A percentile compares a stretch with the other conserved stretches of the same genome.
Conservation (phyloP, 2,329 filamentous ascomycete species). For the Colletotrichum somersetense region DNA sequence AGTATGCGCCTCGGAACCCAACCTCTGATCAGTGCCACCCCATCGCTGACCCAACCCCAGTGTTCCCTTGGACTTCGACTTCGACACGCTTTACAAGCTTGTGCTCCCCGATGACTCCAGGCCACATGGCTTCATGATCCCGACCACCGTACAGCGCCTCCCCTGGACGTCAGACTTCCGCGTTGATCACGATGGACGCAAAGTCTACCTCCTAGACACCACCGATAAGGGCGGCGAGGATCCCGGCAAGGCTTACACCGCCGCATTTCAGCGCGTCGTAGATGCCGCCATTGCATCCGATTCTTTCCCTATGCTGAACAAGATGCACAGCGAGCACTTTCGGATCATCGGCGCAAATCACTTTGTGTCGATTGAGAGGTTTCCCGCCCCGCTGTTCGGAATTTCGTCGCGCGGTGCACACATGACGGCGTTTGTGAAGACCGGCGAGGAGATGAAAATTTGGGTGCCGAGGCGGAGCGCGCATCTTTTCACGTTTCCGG, state of each 20-base stretch:
- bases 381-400: conserved; percentile 74
- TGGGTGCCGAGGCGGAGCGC: conserved; percentile 79
- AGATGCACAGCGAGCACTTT: conserved; percentile 58
- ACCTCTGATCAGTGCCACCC: conserved; percentile 21
- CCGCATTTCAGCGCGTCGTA: conserved; percentile 56
- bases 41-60: conserved; percentile 47
- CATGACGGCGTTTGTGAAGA: conserved; percentile 71
- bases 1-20: conserved; percentile 49
- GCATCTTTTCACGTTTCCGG: conserved; percentile 78
- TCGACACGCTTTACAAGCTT: conserved; percentile 60
- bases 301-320: conserved; percentile 55
- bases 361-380: conserved; percentile 67
- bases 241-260: conserved; percentile 50
- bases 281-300: conserved; percentile 51
- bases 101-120: conserved; percentile 58
- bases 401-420: conserved; percentile 75
- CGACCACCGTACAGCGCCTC: conserved; percentile 59
- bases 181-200: conserved; percentile 50
- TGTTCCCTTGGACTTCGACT: conserved; percentile 60
- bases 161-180: conserved; percentile 59
- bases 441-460: conserved; percentile 65
- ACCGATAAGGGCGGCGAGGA: conserved; percentile 43
- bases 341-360: conserved; percentile 54
- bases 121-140: conserved; percentile 64
- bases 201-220: conserved; percentile 50